phyloP scores from a whole-genome alignment of 345 rosid species.

The Murraya koenigii region DNA sequence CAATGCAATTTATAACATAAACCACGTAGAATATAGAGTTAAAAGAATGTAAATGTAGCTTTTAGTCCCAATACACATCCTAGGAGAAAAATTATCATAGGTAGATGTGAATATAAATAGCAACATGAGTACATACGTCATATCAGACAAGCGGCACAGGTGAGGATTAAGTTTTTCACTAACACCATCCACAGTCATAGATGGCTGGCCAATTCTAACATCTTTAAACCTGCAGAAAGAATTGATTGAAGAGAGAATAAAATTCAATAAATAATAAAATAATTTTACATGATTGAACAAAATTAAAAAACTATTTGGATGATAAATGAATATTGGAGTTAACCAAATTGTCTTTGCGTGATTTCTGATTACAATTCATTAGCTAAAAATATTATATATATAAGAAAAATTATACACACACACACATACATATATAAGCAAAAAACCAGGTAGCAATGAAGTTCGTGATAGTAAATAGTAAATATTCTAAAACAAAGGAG shows the following conservation, averaged over 20 bases:
- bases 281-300: not conserved
- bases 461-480: not conserved
- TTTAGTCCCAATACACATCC: not conserved
- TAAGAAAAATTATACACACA: too few species aligned
- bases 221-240: conserved; percentile 60
- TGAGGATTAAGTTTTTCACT: conserved; percentile 56
- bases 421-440: too few species aligned
- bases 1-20: not conserved
- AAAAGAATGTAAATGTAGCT: not conserved
- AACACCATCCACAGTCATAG: conserved; percentile 28
- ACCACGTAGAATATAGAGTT: not conserved
- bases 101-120: not conserved
- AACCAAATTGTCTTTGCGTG: not conserved
- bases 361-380: not conserved
- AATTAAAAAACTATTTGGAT: not conserved
- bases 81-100: not conserved
- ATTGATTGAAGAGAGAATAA: conserved; percentile 6
- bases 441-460: not conserved
- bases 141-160: conserved; percentile 75
- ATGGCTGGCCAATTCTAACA: conserved; percentile 69
- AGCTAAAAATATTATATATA: not conserved
- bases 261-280: not conserved
- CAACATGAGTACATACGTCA: conserved; percentile 50
- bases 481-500: conserved; percentile 1
- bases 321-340: not conserved